phyloP scores from a whole-genome alignment of 352 stramenopile genomes.

The Elongisporangium senticosum region DNA sequence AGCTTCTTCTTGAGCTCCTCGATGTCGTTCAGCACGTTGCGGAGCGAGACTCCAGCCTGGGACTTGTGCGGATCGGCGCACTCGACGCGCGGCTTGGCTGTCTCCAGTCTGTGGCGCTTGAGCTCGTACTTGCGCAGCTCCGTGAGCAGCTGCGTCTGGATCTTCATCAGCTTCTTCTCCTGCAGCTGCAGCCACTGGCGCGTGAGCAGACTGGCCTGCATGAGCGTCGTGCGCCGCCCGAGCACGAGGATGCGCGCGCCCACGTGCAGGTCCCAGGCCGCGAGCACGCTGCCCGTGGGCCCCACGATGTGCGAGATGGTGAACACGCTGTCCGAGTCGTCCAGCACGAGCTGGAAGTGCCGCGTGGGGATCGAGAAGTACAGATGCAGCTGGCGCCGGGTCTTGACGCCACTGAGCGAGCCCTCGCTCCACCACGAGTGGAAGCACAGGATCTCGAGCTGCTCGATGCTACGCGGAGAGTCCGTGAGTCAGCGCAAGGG shows the following conservation, averaged over 20 bases:
- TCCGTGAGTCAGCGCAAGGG: background rate
- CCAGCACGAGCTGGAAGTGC: conserved; percentile 60
- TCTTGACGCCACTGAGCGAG: conserved; percentile 25
- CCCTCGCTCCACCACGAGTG: conserved; percentile 66
- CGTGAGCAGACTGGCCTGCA: conserved; percentile 70
- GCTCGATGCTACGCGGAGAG: conserved; percentile 23
- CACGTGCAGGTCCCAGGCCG: conserved; percentile 63
- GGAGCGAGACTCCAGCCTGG: conserved; percentile 33
- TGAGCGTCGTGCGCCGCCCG: conserved; percentile 59
- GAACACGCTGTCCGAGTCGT: conserved; percentile 63
- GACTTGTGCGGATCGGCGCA: conserved; percentile 53
- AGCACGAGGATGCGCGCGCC: conserved; percentile 55
- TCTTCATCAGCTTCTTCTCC: conserved; percentile 25
- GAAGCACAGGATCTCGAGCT: conserved; percentile 64
- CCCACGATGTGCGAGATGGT: conserved; percentile 71
- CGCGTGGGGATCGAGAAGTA: conserved; percentile 67
- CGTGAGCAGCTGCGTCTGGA: conserved; percentile 37
- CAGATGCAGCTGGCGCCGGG: conserved; percentile 25
- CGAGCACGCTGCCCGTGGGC: conserved; percentile 33
- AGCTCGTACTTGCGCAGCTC: conserved; percentile 65
- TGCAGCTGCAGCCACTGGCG: conserved; percentile 63
- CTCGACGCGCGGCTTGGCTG: conserved; percentile 25
- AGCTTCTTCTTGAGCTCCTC: conserved; percentile 33
- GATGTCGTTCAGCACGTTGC: conserved; percentile 42
- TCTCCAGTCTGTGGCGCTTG: conserved; percentile 23